Conservation (phyloP, 2,329 filamentous ascomycete species). For the Sporothrix luriei region DNA sequence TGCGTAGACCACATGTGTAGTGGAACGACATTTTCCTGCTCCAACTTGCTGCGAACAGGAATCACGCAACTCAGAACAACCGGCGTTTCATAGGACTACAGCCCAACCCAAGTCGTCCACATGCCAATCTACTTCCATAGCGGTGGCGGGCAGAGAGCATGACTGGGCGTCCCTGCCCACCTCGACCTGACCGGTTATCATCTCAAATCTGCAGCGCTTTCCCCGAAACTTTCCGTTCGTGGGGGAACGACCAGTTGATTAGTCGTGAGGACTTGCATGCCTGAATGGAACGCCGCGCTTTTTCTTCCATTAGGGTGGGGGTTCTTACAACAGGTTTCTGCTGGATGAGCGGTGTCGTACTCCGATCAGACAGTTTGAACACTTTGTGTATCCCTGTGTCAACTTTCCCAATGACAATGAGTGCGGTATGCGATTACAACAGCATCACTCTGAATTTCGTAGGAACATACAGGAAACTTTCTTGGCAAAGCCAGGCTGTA, state of each 20-base stretch:
- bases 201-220: constrained; percentile 19
- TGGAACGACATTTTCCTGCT: neutral
- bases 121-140: no score
- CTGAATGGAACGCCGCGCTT: no score
- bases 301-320: no score
- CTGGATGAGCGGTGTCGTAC: no score
- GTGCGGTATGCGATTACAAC: no score
- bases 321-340: no score
- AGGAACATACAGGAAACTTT: neutral
- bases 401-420: no score
- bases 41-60: neutral
- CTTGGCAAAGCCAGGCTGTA: constrained; percentile 8
- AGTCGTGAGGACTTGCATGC: neutral
- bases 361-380: neutral
- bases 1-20: neutral
- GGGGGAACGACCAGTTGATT: constrained; percentile 14
- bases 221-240: constrained; percentile 29
- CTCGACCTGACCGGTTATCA: neutral
- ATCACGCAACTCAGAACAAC: neutral
- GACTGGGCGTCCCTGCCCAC: constrained; percentile 20
- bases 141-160: neutral
- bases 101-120: no score
- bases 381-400: neutral
- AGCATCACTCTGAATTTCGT: no score
- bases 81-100: neutral